Evolutionary conservation across 129 eudicot species (phyloP), one percentile per base, ranked within the genome.

Genomic region (Solidago caesia): DNA sequence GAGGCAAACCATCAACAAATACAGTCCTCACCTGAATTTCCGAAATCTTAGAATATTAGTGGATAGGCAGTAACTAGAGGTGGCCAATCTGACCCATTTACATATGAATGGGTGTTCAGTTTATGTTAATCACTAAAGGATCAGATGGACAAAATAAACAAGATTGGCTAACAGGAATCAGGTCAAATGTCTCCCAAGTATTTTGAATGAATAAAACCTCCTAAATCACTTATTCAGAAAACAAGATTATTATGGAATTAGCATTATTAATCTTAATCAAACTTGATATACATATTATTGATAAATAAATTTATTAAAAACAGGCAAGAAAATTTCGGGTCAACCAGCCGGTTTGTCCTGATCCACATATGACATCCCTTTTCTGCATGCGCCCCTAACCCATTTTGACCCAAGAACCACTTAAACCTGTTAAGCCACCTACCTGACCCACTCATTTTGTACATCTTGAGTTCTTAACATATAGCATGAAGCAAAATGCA

Each of bases 1-100:
- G 75, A 29, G 86, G 86, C 59, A 82, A 75, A 45, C 86, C 86
- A 29, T 82, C 86, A 51, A 82, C 79, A 73, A 82, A 82, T 46
- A 82, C 86, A 21, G 86, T 82, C 67, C 79, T 75, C 69, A 82
- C 86, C 86, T 82, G 57, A 6, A 77, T 67, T 57, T 69, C 57
- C 26, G 48, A 66, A 73, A 5, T 16, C 4, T 47, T 10, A 63
- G 11, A 12, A 62, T 33, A 46, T 60, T 66, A 64, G 14, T 41
- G 29, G 13, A 43, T 16, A n/a, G 3, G 39, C 3, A 3, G 39
- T 33, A 33, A 33, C 39, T 33, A 33, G 39, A 33, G 39, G 39
- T 33, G 39, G 39, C 39, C 39, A 33, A 1, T 33, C 39, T 33
- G 39, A 33, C 39, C 39, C 39, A 33, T 33, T 33, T 33, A 33